A percentile compares a stretch with the other conserved stretches of the same genome.
phyloP scores from a whole-genome alignment of 352 stramenopile genomes.

The Phytophthora fragariaefolia region DNA sequence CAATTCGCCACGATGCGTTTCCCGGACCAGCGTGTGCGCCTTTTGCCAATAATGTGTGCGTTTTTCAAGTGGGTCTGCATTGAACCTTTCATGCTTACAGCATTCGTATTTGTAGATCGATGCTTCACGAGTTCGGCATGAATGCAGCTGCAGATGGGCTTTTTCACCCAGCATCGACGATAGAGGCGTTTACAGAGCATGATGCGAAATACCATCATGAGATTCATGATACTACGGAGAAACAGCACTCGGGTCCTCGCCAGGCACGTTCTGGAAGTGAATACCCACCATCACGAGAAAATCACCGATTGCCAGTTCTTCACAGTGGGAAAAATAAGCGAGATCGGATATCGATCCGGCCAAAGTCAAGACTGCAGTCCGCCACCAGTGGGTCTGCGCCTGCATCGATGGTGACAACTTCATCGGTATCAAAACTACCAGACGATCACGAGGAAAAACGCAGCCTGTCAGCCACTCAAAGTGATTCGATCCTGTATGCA shows the following conservation, averaged over 20 bases:
- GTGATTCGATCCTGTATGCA: constrained; percentile 68
- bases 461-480: constrained; percentile 47
- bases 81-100: neutral
- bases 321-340: constrained; percentile 39
- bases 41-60: constrained; percentile 14
- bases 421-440: constrained; percentile 26
- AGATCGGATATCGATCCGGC: constrained; percentile 38
- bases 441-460: constrained; percentile 7
- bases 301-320: constrained; percentile 39
- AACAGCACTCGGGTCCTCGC: constrained; percentile 10
- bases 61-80: neutral
- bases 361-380: constrained; percentile 33
- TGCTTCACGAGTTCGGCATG: constrained; percentile 65
- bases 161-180: constrained; percentile 78
- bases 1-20: constrained; percentile 22
- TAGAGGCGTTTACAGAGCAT: constrained; percentile 82
- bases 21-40: constrained; percentile 4
- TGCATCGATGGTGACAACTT: constrained; percentile 19
- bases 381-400: constrained; percentile 22
- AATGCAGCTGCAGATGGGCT: constrained; percentile 74
- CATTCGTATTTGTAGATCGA: constrained; percentile 35
- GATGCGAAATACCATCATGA: constrained; percentile 65
- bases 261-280: constrained; percentile 30
- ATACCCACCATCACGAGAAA: constrained; percentile 46
- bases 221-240: constrained; percentile 12